Percentiles rank a stretch among this genome's conserved stretches.
Evolutionary conservation across 768 basidiomycete species (phyloP).

Genomic region (Lyophyllum shimeji): DNA sequence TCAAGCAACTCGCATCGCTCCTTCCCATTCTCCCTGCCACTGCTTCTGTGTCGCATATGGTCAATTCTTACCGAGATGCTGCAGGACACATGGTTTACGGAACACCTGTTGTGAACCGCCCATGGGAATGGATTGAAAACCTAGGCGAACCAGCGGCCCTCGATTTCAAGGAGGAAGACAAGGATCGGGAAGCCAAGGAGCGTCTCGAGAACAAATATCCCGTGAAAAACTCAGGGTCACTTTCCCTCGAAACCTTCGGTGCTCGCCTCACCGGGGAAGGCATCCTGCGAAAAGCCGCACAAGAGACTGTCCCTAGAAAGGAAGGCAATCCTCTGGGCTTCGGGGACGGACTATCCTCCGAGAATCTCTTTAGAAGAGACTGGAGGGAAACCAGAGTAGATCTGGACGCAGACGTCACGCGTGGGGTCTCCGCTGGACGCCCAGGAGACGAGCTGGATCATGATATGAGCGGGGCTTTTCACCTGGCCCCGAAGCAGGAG

Average conservation of each 20-base stretch:
- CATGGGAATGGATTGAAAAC: constrained; percentile 88
- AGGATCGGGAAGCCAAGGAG: constrained; percentile 39
- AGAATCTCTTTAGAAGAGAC: constrained; percentile 69
- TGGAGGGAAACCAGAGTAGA: constrained; percentile 72
- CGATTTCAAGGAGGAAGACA: constrained; percentile 44
- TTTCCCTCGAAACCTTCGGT: constrained; percentile 72
- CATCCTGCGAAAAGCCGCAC: constrained; percentile 29
- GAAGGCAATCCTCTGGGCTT: constrained; percentile 56
- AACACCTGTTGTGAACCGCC: constrained; percentile 63
- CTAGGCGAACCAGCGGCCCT: constrained; percentile 54
- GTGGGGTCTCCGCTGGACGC: constrained; percentile 16
- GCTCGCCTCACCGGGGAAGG: constrained; percentile 66
- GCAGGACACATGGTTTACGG: constrained; percentile 50
- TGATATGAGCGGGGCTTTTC: constrained; percentile 17
- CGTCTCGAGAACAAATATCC: constrained; percentile 30
- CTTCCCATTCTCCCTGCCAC: constrained; percentile 55
- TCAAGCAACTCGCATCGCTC: constrained; percentile 55
- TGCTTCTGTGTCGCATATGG: constrained; percentile 54
- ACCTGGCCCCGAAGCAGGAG: constrained; percentile 17
- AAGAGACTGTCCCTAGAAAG: constrained; percentile 29
- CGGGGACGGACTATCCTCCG: constrained; percentile 61
- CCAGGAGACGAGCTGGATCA: constrained; percentile 23
- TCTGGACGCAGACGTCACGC: constrained; percentile 31
- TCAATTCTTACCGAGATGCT: constrained; percentile 55
- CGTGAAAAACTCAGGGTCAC: constrained; percentile 66